Evolutionary conservation across 2,329 filamentous ascomycete genomes (phyloP).

Genomic region (Talaromyces sp.): DNA sequence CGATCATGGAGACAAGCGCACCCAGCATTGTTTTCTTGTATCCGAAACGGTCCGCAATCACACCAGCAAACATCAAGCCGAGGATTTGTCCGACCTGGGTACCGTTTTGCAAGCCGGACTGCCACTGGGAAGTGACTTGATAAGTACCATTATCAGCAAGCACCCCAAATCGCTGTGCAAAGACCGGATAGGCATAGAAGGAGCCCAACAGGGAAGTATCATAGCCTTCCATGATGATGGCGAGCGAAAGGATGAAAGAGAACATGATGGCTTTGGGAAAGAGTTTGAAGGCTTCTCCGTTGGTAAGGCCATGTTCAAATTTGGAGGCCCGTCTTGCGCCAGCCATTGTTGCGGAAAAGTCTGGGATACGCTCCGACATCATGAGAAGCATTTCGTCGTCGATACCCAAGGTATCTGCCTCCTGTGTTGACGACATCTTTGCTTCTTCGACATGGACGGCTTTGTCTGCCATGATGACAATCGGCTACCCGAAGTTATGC

Average conservation of each 20-base stretch:
- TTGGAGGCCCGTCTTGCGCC: conserved; percentile 5
- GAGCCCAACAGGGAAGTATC: conserved; percentile 51
- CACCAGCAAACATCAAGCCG: conserved; percentile 64
- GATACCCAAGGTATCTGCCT: conserved; percentile 29
- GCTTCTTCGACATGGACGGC: conserved; percentile 12
- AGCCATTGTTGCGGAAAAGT: conserved; percentile 19
- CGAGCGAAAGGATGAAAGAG: conserved; percentile 43
- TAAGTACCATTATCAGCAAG: conserved; percentile 28
- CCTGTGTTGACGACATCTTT: conserved; percentile 17
- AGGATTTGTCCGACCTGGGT: conserved; percentile 63
- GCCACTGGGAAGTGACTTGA: conserved; percentile 55
- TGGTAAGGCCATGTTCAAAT: conserved; percentile 21
- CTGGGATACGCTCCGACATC: conserved; percentile 34
- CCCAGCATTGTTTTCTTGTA: conserved; percentile 44
- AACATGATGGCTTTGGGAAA: conserved; percentile 31
- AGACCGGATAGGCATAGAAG: conserved; percentile 46
- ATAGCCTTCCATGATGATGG: conserved; percentile 54
- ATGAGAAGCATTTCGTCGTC: conserved; percentile 25
- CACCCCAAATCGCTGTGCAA: conserved; percentile 42
- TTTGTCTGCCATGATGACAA: conserved; percentile 3
- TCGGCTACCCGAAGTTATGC: background rate
- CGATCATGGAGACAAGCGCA: conserved; percentile 37
- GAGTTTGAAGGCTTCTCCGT: conserved; percentile 20
- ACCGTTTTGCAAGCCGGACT: conserved; percentile 51
- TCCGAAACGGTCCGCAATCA: conserved; percentile 54